Percentiles rank a stretch among this genome's conserved stretches.
phyloP scores from a whole-genome alignment of 163 green algal species.

The Picocystis sp. region DNA sequence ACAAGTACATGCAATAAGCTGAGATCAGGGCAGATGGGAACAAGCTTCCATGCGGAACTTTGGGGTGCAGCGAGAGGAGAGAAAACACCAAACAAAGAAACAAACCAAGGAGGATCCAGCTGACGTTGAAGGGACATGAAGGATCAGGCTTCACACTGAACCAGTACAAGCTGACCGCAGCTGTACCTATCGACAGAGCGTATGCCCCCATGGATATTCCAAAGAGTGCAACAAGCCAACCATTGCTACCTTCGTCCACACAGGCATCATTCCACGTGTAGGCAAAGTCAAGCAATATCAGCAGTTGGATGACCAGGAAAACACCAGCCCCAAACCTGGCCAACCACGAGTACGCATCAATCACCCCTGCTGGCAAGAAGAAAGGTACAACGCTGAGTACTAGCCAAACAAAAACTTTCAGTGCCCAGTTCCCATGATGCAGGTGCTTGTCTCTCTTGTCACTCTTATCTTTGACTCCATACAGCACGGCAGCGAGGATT shows the following conservation, averaged over 20 bases:
- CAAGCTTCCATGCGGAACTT: constrained; percentile 51
- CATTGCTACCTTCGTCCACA: constrained; percentile 1
- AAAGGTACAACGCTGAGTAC: constrained; percentile 72
- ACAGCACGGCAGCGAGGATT: constrained; percentile 50
- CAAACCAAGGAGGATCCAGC: background rate
- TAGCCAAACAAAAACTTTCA: constrained; percentile 78
- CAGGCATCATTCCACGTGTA: constrained; percentile 83
- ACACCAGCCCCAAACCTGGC: constrained; percentile 65
- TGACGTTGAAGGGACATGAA: background rate
- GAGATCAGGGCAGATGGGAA: constrained; percentile 73
- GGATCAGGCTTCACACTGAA: background rate
- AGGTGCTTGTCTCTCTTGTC: constrained; percentile 62
- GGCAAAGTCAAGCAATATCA: constrained; percentile 87
- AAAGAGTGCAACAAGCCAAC: constrained; percentile 1
- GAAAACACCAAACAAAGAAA: constrained; percentile 25
- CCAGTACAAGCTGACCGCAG: background rate
- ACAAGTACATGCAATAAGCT: constrained; percentile 82
- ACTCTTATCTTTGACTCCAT: constrained; percentile 60
- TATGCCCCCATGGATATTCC: constrained; percentile 1
- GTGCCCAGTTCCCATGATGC: constrained; percentile 73
- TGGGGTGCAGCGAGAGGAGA: constrained; percentile 43
- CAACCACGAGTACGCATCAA: constrained; percentile 68
- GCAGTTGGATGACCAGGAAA: constrained; percentile 91
- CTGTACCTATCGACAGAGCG: background rate
- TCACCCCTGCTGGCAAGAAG: constrained; percentile 62